Conservation (phyloP, 1,284 basidiomycete species). For the Ustanciosporium gigantosporum region DNA sequence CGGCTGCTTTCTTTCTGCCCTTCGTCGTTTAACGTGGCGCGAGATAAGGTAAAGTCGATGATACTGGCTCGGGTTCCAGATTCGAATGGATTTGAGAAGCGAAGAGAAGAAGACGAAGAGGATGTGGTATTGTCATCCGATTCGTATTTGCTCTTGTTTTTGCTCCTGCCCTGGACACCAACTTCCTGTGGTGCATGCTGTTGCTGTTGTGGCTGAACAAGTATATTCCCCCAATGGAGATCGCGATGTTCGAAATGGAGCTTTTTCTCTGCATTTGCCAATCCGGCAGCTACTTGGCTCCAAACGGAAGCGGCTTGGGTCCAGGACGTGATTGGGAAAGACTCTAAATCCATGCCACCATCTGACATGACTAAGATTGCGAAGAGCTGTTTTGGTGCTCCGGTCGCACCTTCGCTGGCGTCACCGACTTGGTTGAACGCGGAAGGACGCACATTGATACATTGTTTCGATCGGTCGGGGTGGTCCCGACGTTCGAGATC, state of each 20-base stretch:
- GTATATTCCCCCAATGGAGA: constrained; percentile 95
- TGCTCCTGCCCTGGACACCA: background rate
- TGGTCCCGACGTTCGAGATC: constrained; percentile 63
- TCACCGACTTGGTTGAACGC: constrained; percentile 68
- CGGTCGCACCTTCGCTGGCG: too few relatives aligned
- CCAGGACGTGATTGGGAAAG: constrained; percentile 79
- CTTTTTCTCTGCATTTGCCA: constrained; percentile 76
- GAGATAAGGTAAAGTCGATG: constrained; percentile 90
- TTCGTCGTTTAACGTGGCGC: constrained; percentile 58
- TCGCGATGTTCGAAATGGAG: constrained; percentile 95
- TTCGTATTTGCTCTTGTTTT: background rate
- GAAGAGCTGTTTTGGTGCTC: constrained; percentile 82
- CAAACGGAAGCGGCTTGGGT: constrained; percentile 82
- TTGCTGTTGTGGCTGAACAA: constrained; percentile 65
- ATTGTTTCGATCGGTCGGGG: constrained; percentile 65
- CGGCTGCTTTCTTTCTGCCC: constrained; percentile 3
- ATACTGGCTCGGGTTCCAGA: constrained; percentile 75
- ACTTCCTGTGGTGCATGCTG: background rate
- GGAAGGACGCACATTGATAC: constrained; percentile 82
- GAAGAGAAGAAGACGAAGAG: too few relatives aligned
- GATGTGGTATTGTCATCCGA: too few relatives aligned
- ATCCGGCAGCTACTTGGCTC: constrained; percentile 80
- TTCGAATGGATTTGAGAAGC: too few relatives aligned
- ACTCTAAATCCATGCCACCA: constrained; percentile 85
- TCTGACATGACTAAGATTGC: constrained; percentile 85